Evolutionary conservation across 345 rosid genomes (phyloP), one percentile per base, ranked within the genome.

Genomic region (Gossypium longicalyx): DNA sequence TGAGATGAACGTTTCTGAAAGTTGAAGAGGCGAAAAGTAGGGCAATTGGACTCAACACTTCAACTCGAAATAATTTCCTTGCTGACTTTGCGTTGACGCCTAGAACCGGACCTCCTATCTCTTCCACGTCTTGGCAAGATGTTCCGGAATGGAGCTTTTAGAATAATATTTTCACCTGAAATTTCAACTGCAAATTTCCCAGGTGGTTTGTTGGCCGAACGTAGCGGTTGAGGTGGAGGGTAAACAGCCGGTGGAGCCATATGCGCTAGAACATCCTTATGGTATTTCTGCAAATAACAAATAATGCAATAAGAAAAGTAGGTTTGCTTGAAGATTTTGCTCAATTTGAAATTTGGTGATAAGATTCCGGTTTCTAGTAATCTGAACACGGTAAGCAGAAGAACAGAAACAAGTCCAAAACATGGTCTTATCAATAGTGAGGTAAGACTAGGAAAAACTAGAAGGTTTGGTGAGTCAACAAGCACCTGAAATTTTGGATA

Each of bases 41-140:
- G 70, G 38, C 38, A 44, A 45, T 7, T 63, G 57, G 62, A 73
- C 61, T 48, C 58, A 74, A 74, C 15, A 72, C 34, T 25, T 76
- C 67, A 80, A 44, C 73, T 81, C 47, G 71, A 41, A 66, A 66
- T 85, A 2, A 19, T 77, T 61, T 86, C 89, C 81, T 59, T 80
- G 70, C 43, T 80, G 44, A 84, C 85, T 85, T 86, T 94, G 53
- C 94, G 88, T 70, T 85, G 97, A 47, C 87, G 93, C 78, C 93
- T 88, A 22, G 90, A 77, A 48, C 86, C 76, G 1, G 91, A 86
- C 86, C 91, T 79, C 78, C 87, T 82, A 52, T 83, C 88, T 76
- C 82, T 82, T 66, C 90, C 83, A 9, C 88, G 97, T 84, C 87
- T 88, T 27, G 81, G 72, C 19, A 85, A 78, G 65, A 65, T 72